These are phyloP conservation scores for Musa balbisiana DNA, from an alignment of 202 grass and related monocot species.

Conservation along the genomic window DNA sequence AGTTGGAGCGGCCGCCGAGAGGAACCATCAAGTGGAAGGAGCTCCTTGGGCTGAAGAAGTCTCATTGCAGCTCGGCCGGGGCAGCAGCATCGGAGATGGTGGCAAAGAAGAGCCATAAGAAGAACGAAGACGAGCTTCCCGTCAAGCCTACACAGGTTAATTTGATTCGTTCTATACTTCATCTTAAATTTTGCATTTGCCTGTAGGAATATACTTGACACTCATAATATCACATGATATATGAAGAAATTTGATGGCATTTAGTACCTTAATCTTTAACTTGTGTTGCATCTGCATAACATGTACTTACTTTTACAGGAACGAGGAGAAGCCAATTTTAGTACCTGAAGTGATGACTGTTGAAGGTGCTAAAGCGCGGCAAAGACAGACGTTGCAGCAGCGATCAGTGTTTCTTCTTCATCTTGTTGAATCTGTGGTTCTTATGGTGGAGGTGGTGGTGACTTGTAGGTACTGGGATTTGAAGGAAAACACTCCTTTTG, in stretches of 20 bases:
- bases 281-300: too few relatives aligned
- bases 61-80: background rate
- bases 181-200: background rate
- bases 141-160: background rate
- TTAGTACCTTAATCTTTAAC: too few relatives aligned
- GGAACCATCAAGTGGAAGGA: conserved; percentile 67
- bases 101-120: background rate
- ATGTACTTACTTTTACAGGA: too few relatives aligned
- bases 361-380: too few relatives aligned
- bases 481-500: background rate
- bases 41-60: conserved; percentile 63
- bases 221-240: too few relatives aligned
- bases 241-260: too few relatives aligned
- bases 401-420: background rate
- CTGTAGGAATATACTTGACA: too few relatives aligned
- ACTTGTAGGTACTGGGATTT: background rate
- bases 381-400: too few relatives aligned
- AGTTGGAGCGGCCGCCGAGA: conserved; percentile 21
- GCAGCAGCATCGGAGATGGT: too few relatives aligned
- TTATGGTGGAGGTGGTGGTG: background rate
- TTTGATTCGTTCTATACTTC: background rate
- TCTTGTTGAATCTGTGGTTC: background rate
- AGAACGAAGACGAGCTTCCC: too few relatives aligned
- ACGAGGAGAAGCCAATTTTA: too few relatives aligned
- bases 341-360: too few relatives aligned